phyloP scores from a whole-genome alignment of 257 asterid species.

The Salvia rosmarinus region DNA sequence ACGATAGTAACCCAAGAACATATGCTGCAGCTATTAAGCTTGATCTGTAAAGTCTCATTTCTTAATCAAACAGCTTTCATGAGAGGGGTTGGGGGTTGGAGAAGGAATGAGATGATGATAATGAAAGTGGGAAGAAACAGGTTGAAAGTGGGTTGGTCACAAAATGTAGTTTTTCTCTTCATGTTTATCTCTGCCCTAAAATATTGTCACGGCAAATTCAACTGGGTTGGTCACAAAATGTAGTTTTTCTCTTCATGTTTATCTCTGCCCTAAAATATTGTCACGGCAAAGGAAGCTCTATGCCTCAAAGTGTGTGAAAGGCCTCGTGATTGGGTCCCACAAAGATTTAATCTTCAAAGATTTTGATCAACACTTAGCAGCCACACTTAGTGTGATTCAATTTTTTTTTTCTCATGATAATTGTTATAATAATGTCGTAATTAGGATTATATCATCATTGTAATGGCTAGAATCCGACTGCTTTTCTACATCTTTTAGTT shows the following conservation, averaged over 20 bases:
- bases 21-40: not conserved
- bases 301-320: constrained; percentile 62
- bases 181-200: constrained; percentile 20
- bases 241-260: constrained; percentile 26
- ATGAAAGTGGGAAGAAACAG: constrained; percentile 50
- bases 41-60: constrained; percentile 13
- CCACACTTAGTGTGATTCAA: not conserved
- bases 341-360: constrained; percentile 50
- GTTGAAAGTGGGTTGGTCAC: constrained; percentile 55
- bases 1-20: too few relatives aligned
- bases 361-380: constrained; percentile 11
- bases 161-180: constrained; percentile 16
- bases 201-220: constrained; percentile 24
- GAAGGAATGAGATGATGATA: constrained; percentile 44
- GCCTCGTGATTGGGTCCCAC: constrained; percentile 49
- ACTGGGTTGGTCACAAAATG: too few relatives aligned
- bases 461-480: constrained; percentile 39
- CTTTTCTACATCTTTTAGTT: constrained; percentile 36
- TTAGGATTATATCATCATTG: constrained; percentile 47
- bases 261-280: constrained; percentile 16
- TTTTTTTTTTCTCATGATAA: not conserved
- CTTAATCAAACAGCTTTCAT: not conserved
- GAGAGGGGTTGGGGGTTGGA: too few relatives aligned
- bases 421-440: not conserved
- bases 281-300: constrained; percentile 29